phyloP scores from a whole-genome alignment of 208 protist genomes.

The Tetramitus jugosus region DNA sequence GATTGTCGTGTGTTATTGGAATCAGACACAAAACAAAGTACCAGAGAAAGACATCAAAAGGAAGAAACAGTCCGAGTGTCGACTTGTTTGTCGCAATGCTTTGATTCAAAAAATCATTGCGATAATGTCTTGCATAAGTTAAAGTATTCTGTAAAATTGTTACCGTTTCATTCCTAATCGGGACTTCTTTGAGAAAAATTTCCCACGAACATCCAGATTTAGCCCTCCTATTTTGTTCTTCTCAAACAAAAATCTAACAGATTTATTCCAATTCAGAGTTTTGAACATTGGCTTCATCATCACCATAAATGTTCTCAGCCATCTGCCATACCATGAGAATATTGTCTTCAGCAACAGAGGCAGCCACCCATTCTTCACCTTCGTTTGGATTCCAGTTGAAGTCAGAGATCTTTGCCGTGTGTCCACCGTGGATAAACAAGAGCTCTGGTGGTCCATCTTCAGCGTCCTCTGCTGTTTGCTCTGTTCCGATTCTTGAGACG shows the following conservation, averaged over 20 bases:
- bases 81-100: background rate
- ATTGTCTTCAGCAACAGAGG: conserved; percentile 85
- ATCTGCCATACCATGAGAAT: conserved; percentile 89
- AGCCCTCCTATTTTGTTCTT: background rate
- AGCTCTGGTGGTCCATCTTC: conserved; percentile 68
- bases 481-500: conserved; percentile 61
- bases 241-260: background rate
- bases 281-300: too few species aligned
- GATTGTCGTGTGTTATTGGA: background rate
- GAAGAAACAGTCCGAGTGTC: background rate
- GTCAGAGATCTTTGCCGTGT: conserved; percentile 83
- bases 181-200: background rate
- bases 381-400: conserved; percentile 69
- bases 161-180: background rate
- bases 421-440: conserved; percentile 88
- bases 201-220: background rate
- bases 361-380: conserved; percentile 78
- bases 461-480: conserved; percentile 69
- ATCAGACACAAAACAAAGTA: background rate
- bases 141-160: background rate
- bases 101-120: background rate
- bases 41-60: background rate
- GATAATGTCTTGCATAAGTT: background rate
- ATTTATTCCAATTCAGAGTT: too few species aligned
- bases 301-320: conserved; percentile 33